A percentile compares a stretch with the other conserved stretches of the same genome.
These are phyloP conservation scores for Saccharomycopsis olivae DNA, from an alignment of 805 yeast species.

Conservation along the genomic window DNA sequence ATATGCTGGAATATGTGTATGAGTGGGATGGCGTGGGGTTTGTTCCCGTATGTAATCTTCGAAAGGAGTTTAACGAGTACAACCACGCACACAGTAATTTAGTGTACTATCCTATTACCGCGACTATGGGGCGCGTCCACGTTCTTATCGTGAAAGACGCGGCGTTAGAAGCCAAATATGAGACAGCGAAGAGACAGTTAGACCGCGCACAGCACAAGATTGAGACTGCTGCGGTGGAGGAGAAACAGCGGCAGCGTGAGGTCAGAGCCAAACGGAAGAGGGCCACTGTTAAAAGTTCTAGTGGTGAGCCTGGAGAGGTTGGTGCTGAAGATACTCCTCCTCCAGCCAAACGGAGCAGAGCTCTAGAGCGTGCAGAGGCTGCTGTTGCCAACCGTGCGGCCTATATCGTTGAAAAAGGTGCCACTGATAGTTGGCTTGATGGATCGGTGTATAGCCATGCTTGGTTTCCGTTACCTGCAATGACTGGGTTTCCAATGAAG, in stretches of 20 bases:
- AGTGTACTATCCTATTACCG: conserved; percentile 12
- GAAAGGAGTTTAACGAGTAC: conserved; percentile 13
- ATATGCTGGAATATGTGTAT: conserved; percentile 11
- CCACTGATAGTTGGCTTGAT: too few relatives aligned
- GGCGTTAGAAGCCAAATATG: conserved; percentile 8
- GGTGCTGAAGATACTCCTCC: too few relatives aligned
- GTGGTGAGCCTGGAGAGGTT: too few relatives aligned
- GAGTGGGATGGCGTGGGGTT: conserved; percentile 2
- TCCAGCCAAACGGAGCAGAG: too few relatives aligned
- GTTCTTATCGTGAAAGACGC: conserved; percentile 12
- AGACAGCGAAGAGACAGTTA: too few relatives aligned
- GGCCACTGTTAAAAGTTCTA: too few relatives aligned
- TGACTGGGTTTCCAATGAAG: conserved; percentile 7
- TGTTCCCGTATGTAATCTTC: conserved; percentile 7
- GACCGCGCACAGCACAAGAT: conserved; percentile 8
- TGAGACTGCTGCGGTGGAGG: conserved; percentile 1
- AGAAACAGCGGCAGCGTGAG: not conserved
- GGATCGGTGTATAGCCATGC: too few relatives aligned
- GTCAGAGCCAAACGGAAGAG: too few relatives aligned
- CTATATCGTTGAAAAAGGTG: too few relatives aligned
- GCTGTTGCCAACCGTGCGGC: too few relatives aligned
- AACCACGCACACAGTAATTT: conserved; percentile 13
- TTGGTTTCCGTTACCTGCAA: conserved; percentile 15
- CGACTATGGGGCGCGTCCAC: conserved; percentile 6
- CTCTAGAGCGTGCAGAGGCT: too few relatives aligned